Evolutionary conservation across 129 eudicot species (phyloP), one percentile per base, ranked within the genome.

Genomic region (Flaveria robusta): DNA sequence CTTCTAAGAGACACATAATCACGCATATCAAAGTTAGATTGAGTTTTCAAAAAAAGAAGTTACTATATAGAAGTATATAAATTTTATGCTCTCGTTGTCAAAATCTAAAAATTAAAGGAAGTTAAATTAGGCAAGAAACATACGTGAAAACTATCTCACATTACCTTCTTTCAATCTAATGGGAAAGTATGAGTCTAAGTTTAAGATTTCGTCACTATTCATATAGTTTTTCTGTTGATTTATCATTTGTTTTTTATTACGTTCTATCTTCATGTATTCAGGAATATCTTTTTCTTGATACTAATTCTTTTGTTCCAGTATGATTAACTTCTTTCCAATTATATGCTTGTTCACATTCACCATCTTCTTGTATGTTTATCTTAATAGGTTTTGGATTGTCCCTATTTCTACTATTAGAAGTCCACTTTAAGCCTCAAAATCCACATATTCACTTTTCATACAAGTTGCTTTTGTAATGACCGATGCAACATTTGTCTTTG

Each of bases 271-370:
- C 5, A 5, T 45, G 54, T 27, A 74, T 49, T 13, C 65, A 5
- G 34, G 31, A 31, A 13, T 19, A 3, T 23, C 12, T 9, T 16
- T 34, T 76, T 37, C 67, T 37, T 39, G 66, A 50, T 14, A 27
- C 64, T 64, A 22, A 19, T 26, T 65, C 31, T 31, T 50, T 26
- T 47, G 55, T 52, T 74, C 22, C 60, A 55, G n/a, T 68, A 14
- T 77, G 64, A n/a, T 49, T 13, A 7, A 22, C 13, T 63, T 29
- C 6, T 49, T 20, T 64, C 9, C 29, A 14, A 64, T 12, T 27
- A 9, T 66, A 76, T 65, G 66, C 64, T 37, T 49, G 51, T 49
- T 34, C 66, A 66, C 66, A 65, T 50, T 29, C 15, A 65, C 43
- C 39, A 64, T 64, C 58, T 46, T 63, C 16, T 18, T 45, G 9